Base-by-base conservation (phyloP, 1,284 basidiomycete genomes). In the Boletus albobrunnescens region DNA sequence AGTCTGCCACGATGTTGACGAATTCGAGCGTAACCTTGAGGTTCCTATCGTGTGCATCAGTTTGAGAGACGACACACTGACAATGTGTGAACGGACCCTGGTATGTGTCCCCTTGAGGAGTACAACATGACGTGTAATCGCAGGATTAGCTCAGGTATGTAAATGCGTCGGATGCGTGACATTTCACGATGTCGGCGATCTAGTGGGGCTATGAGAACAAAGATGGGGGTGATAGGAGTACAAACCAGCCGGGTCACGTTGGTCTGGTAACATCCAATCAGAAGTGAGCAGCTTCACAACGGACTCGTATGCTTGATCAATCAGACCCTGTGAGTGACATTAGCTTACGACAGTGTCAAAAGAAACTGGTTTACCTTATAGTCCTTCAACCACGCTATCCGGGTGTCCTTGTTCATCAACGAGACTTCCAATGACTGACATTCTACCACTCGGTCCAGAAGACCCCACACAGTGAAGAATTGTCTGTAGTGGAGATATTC, bases 131-230 rank as follows among this genome's bases (percentile, higher is more conserved):
- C 72, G 62, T 98, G 94, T 14, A 98, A 71, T 17, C 91, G 82
- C 51, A 97, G 75, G 54, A 98, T 81, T 31, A 98, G 76, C 63
- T 97, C 93, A 0, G 94, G 95, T 16, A 98, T 75, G 67, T 90
- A 95, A 30, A 94, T 84, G 57, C 91, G 85, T 26, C 94, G 81
- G 48, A 97, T 90, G 19, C 87, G 79, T 3, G 77, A 70, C 41
- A 96, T 78, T 56, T 96, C 91, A 22, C 72, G 72, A 17, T 73
- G 70, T 12, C 90, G 75, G 11, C 76, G 76, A 43, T 85, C 78
- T 39, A 71, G 77, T 40, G 8, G 33, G 6, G 28, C 16, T 9
- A 32, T 53, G 23, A 58, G 31, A 38, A 16, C 5, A 39, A 27
- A 10, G 27, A 38, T 27, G 41, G 4, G 2, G 7, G 11, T 30